Percentiles rank a stretch among this genome's conserved stretches.
Evolutionary conservation across 129 eudicot species (phyloP).

Genomic region (Flaveria bidentis): DNA sequence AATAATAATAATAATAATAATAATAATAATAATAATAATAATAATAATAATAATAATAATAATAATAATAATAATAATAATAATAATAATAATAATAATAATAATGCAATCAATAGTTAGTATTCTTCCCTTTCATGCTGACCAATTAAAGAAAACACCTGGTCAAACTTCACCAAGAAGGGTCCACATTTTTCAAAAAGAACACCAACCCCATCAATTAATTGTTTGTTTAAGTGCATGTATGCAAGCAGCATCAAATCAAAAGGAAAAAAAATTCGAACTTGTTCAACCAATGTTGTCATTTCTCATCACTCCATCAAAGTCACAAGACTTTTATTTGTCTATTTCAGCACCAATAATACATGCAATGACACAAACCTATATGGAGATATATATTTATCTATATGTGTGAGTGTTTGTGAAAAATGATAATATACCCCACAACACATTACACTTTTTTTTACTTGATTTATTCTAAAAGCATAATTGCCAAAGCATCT

Average conservation of each 20-base stretch:
- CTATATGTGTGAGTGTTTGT: no score
- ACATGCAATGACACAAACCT: background rate
- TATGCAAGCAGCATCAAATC: slow-evolving; percentile 16
- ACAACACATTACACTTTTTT: no score
- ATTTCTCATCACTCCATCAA: slow-evolving; percentile 5
- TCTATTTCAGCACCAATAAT: slow-evolving; percentile 12
- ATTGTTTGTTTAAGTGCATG: slow-evolving; percentile 13
- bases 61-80: no score
- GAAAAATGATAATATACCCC: no score
- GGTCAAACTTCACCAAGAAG: slow-evolving; percentile 13
- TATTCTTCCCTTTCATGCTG: background rate
- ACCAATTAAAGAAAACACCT: slow-evolving; percentile 1
- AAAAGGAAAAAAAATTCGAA: slow-evolving; percentile 1
- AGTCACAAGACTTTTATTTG: slow-evolving; percentile 3
- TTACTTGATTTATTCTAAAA: no score
- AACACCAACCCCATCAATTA: slow-evolving; percentile 4
- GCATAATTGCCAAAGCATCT: no score
- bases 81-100: background rate
- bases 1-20: no score
- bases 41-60: no score
- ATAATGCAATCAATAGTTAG: background rate
- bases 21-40: no score
- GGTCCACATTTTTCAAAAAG: slow-evolving; percentile 2
- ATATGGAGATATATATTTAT: no score
- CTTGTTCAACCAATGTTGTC: slow-evolving; percentile 1